Evolutionary conservation across 148 eudicot species (phyloP).

Genomic region (Cornus controversa): DNA sequence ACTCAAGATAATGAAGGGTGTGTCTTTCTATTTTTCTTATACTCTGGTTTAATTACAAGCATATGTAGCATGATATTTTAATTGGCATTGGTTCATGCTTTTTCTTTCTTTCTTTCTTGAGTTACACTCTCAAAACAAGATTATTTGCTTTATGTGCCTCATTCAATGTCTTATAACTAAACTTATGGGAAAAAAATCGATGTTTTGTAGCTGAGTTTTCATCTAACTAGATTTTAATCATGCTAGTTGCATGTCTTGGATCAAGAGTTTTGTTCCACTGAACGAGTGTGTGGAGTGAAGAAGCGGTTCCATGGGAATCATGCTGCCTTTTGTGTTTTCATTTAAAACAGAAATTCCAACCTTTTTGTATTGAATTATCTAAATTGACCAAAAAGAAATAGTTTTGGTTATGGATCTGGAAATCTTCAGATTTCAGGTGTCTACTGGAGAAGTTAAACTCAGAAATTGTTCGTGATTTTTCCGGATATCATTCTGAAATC

Average conservation of each 20-base stretch:
- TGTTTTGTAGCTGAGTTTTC: not conserved
- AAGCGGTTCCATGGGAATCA: not conserved
- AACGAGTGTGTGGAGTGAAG: not conserved
- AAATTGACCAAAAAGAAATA: too few relatives aligned
- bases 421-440: too few relatives aligned
- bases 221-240: not conserved
- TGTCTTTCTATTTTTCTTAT: constrained; percentile 6
- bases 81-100: not conserved
- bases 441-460: too few relatives aligned
- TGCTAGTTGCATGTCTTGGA: not conserved
- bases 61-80: not conserved
- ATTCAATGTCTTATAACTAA: not conserved
- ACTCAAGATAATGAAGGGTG: constrained; percentile 86
- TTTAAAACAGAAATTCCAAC: too few relatives aligned
- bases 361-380: too few relatives aligned
- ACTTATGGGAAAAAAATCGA: not conserved
- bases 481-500: too few relatives aligned
- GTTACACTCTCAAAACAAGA: not conserved
- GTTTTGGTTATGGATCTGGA: too few relatives aligned
- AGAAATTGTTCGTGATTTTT: too few relatives aligned
- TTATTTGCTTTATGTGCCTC: not conserved
- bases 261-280: not conserved
- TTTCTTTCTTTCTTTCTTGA: not conserved
- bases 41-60: not conserved
- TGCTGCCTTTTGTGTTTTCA: not conserved